Conservation (phyloP, 768 basidiomycete genomes). For the Tylopilus vinaceipallidus region DNA sequence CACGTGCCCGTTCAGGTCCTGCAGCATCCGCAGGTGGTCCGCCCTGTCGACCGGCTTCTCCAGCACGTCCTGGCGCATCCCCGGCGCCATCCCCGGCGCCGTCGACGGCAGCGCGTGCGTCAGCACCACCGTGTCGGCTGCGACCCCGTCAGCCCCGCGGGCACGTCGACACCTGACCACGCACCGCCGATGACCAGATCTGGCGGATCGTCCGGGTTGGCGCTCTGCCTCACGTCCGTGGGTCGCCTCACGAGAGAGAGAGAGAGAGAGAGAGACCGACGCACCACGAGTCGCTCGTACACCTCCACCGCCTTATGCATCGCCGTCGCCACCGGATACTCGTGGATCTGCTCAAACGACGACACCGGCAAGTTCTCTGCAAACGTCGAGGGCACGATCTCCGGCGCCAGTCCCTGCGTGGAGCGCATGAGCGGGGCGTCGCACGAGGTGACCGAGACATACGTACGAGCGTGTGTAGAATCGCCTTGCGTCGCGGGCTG, state of each 20-base stretch:
- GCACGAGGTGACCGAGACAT: not conserved
- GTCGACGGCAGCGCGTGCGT: slow-evolving; percentile 66
- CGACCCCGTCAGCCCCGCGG: too few relatives aligned
- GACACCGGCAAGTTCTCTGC: slow-evolving; percentile 69
- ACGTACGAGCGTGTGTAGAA: slow-evolving; percentile 73
- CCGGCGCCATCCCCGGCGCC: slow-evolving; percentile 41
- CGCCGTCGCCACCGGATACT: slow-evolving; percentile 76
- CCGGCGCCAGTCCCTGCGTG: slow-evolving; percentile 58
- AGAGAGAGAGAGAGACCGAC: too few relatives aligned
- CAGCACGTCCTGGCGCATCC: slow-evolving; percentile 66
- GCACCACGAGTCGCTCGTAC: slow-evolving; percentile 75
- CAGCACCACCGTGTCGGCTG: slow-evolving; percentile 96
- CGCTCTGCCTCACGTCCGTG: slow-evolving; percentile 33
- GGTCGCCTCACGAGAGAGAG: too few relatives aligned
- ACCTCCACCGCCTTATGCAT: slow-evolving; percentile 83
- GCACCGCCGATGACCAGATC: slow-evolving; percentile 79
- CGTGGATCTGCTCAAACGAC: slow-evolving; percentile 67
- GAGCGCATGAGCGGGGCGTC: not conserved
- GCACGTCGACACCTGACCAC: too few relatives aligned
- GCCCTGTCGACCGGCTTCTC: slow-evolving; percentile 83
- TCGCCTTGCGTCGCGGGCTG: slow-evolving; percentile 82
- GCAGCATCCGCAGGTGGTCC: slow-evolving; percentile 85
- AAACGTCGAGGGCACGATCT: slow-evolving; percentile 76
- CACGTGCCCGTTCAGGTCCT: slow-evolving; percentile 79
- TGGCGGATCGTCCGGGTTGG: slow-evolving; percentile 65